phyloP scores from a whole-genome alignment of 108 stramenopile genomes.

The Cyclotella sp. region DNA sequence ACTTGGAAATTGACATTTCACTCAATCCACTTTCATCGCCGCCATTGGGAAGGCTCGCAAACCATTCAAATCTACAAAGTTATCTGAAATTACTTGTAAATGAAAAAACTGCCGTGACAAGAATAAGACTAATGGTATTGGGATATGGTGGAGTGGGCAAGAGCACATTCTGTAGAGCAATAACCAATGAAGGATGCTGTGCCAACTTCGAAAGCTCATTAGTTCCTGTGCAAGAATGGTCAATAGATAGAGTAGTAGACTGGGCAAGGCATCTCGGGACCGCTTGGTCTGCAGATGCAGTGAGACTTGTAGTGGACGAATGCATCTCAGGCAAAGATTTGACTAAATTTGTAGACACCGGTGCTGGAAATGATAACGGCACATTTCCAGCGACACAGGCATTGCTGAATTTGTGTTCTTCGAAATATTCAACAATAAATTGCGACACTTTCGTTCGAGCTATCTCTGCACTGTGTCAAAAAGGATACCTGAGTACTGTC shows the following conservation, averaged over 20 bases:
- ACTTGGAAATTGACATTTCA: conserved; percentile 17
- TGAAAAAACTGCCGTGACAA: conserved; percentile 24
- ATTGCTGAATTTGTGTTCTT: conserved; percentile 1
- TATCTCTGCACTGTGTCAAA: conserved; percentile 16
- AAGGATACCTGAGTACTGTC: conserved; percentile 25
- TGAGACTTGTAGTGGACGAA: conserved; percentile 4
- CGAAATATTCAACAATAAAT: conserved; percentile 19
- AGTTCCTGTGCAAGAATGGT: conserved; percentile 14
- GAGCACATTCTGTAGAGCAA: conserved; percentile 19
- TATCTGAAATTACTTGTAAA: conserved; percentile 17
- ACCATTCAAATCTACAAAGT: conserved; percentile 6
- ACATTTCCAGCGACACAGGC: not conserved
- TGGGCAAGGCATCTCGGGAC: conserved; percentile 26
- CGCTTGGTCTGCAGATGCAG: conserved; percentile 15
- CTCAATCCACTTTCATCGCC: conserved; percentile 27
- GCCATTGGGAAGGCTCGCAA: conserved; percentile 23
- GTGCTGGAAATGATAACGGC: not conserved
- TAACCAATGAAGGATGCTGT: not conserved
- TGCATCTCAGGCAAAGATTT: conserved; percentile 20
- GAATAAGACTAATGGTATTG: conserved; percentile 24
- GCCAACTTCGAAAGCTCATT: conserved; percentile 15
- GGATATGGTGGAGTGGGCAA: conserved; percentile 29
- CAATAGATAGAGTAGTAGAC: conserved; percentile 10
- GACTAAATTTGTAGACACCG: not conserved
- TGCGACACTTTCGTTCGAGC: conserved; percentile 1